Conservation (phyloP, 1,139 yeast genomes). For the Geotrichum europaeum region DNA sequence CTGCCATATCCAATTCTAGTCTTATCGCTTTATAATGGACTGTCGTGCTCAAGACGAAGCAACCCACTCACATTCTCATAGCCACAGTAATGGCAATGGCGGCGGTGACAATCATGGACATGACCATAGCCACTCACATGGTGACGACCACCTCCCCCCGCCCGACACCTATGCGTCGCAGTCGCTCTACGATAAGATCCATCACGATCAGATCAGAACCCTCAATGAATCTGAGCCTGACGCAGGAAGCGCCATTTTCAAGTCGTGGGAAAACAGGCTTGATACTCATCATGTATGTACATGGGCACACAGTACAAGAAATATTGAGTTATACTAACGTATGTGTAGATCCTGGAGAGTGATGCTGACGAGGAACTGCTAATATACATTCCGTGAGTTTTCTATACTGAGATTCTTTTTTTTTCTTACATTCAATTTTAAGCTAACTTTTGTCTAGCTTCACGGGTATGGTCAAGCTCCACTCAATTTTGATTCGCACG, state of each 20-base stretch:
- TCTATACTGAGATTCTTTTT: background rate
- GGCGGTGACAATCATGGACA: constrained; percentile 27
- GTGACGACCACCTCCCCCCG: constrained; percentile 52
- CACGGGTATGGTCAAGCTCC: constrained; percentile 66
- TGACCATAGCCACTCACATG: constrained; percentile 30
- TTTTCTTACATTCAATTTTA: background rate
- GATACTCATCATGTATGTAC: constrained; percentile 32
- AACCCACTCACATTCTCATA: constrained; percentile 29
- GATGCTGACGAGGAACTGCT: constrained; percentile 82
- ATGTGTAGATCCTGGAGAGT: constrained; percentile 44
- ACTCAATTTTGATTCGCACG: constrained; percentile 65
- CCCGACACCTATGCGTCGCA: constrained; percentile 68
- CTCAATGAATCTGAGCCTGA: constrained; percentile 55
- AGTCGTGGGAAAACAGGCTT: constrained; percentile 48
- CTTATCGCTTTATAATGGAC: background rate
- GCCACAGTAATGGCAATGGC: constrained; percentile 25
- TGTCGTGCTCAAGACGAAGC: constrained; percentile 10
- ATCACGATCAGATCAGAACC: constrained; percentile 55
- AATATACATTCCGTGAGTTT: constrained; percentile 52
- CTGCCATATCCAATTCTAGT: background rate
- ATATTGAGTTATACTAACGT: background rate
- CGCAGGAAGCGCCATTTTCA: constrained; percentile 42
- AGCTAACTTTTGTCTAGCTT: constrained; percentile 35
- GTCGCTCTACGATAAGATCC: constrained; percentile 57
- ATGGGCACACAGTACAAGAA: constrained; percentile 31